A percentile compares a stretch with the other conserved stretches of the same genome.
Conservation (phyloP, 2,329 filamentous ascomycete species). For the Trichoderma pleuroti region DNA sequence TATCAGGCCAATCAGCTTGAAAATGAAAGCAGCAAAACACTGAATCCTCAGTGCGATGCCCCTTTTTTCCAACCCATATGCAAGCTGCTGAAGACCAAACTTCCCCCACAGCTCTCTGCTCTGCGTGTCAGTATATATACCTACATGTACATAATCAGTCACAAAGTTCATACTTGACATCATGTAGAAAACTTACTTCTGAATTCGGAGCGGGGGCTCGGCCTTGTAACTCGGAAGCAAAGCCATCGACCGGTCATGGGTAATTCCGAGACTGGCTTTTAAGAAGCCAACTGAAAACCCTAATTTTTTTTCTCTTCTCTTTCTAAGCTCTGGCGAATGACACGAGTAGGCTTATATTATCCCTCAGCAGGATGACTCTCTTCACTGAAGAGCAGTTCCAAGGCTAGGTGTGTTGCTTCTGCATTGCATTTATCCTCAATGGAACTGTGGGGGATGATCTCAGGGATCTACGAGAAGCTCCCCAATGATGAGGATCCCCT, state of each 20-base stretch:
- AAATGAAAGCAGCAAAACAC: not conserved
- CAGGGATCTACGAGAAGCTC: not conserved
- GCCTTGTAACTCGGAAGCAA: not conserved
- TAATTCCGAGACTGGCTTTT: not conserved
- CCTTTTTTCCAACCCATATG: not conserved
- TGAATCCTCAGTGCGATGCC: not conserved
- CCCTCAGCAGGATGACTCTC: conserved; percentile 8
- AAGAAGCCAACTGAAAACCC: not conserved
- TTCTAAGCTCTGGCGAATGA: not conserved
- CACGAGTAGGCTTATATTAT: not conserved
- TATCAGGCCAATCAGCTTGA: too few species aligned
- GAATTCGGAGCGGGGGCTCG: not conserved
- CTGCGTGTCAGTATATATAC: not conserved
- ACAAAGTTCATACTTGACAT: not conserved
- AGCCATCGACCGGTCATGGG: not conserved
- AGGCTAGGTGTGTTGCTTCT: too few species aligned
- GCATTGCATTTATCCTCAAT: not conserved
- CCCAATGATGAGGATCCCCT: not conserved
- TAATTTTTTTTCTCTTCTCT: not conserved
- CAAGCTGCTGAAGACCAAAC: not conserved
- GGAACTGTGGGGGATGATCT: not conserved
- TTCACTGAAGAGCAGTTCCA: too few species aligned
- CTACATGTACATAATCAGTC: not conserved
- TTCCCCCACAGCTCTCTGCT: not conserved
- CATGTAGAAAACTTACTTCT: not conserved